Conservation (phyloP, 2,329 filamentous ascomycete species). For the Hysterium pulicare region DNA sequence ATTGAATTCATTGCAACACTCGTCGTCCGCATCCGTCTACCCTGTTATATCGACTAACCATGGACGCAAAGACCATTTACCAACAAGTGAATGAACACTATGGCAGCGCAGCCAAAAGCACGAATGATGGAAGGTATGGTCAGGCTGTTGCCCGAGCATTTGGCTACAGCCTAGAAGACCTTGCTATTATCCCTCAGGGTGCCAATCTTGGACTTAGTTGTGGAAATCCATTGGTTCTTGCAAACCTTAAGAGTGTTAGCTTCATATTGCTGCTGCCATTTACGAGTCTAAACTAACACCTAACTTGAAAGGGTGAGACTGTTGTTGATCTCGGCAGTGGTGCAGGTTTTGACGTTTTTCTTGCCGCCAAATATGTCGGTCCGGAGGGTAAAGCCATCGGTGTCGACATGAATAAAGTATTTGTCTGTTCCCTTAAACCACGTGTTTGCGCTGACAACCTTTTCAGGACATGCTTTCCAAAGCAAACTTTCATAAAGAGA, state of each 20-base stretch:
- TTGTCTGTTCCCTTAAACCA: background rate
- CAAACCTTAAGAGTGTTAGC: slow-evolving; percentile 43
- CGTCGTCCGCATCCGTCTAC: background rate
- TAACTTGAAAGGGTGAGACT: slow-evolving; percentile 49
- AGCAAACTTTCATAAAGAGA: slow-evolving; percentile 46
- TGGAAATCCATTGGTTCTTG: slow-evolving; percentile 51
- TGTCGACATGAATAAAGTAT: slow-evolving; percentile 58
- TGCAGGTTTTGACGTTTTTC: slow-evolving; percentile 57
- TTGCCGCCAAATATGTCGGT: slow-evolving; percentile 51
- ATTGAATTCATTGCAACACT: background rate
- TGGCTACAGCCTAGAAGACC: slow-evolving; percentile 41
- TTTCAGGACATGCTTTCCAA: slow-evolving; percentile 54
- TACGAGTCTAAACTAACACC: no score
- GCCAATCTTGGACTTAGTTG: slow-evolving; percentile 55
- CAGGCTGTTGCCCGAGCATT: slow-evolving; percentile 9
- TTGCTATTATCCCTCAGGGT: slow-evolving; percentile 43
- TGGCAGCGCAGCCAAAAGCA: slow-evolving; percentile 6
- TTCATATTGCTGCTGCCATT: background rate
- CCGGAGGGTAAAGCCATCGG: slow-evolving; percentile 50
- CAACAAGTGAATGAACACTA: slow-evolving; percentile 11
- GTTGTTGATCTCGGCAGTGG: slow-evolving; percentile 58
- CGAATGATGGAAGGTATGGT: slow-evolving; percentile 3
- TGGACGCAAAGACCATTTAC: slow-evolving; percentile 9
- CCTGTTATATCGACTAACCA: background rate
- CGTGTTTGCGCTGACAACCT: background rate